Base-by-base conservation (phyloP, 2,329 filamentous ascomycete genomes). In the Clonostachys rhizophaga region DNA sequence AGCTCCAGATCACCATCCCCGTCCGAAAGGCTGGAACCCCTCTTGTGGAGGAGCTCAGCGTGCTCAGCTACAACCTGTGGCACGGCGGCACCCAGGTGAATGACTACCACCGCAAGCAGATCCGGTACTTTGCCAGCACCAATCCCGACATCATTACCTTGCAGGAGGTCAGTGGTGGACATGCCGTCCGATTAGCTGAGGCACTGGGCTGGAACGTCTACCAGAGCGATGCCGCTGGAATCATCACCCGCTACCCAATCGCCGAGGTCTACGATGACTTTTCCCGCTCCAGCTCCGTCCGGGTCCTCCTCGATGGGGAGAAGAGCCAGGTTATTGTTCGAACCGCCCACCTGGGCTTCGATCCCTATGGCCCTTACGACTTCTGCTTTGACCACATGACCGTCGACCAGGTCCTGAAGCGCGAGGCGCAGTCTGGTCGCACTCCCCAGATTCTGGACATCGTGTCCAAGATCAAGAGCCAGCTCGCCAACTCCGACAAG, bases 301-400 rank as follows among this genome's bases (percentile, higher is more conserved):
- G 56, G 16, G 58, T 72, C 40, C 55, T 58, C 24, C 58, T 71
- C 13, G 66, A 68, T 47, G 63, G 60, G 7, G 46, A 54, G 1
- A 49, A 49, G 6, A 54, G 55, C 18, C 55, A 65, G 34, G 53
- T 69, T 43, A 64, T 65, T 48, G 54, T 70, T 42, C 69, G 61
- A 56, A 62, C 60, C 24, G 58, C 58, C 39, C 68, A 71, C 44
- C 49, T 71, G 7, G 66, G 62, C 3, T 64, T 61, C 40, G 54
- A 56, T 18, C 69, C 69, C 0, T 72, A 72, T 41, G 69, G 69
- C 1, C 69, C 69, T 1, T 71, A 72, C 49, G 69, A 69, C 43
- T 67, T 69, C 48, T 72, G 69, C 59, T 71, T 63, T 41, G 56
- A 65, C 39, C 55, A 62, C 14, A 60, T 63, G 57, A 52, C 55